Evolutionary conservation across 495 filamentous ascomycete genomes (phyloP).

Genomic region (Neurospora sp.): DNA sequence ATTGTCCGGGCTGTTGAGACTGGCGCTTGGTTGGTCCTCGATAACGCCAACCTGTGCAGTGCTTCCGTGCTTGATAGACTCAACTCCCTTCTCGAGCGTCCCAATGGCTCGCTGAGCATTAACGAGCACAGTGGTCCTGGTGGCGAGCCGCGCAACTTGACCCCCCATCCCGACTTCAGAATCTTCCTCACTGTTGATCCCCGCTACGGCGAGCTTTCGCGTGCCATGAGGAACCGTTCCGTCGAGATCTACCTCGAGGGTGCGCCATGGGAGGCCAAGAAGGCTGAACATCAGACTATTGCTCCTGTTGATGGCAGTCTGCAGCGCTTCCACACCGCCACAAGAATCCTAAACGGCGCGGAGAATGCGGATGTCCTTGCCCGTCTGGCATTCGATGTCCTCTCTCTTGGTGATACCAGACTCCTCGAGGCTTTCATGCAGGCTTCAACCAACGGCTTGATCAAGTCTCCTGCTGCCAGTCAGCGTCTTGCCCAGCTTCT

Average conservation of each 20-base stretch:
- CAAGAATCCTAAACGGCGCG: slow-evolving; percentile 7
- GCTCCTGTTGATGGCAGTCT: slow-evolving; percentile 34
- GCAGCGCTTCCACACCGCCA: slow-evolving; percentile 24
- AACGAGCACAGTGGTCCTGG: slow-evolving; percentile 81
- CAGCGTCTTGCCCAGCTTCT: slow-evolving; percentile 9
- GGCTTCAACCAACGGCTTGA: slow-evolving; percentile 6
- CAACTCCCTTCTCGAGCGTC: slow-evolving; percentile 82
- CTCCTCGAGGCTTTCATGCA: slow-evolving; percentile 20
- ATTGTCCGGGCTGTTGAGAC: slow-evolving; percentile 77
- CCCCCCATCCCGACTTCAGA: slow-evolving; percentile 77
- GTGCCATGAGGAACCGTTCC: slow-evolving; percentile 93
- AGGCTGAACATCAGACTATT: slow-evolving; percentile 16
- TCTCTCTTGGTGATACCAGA: slow-evolving; percentile 27
- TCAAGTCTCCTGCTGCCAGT: slow-evolving; percentile 10
- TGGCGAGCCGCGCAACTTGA: slow-evolving; percentile 70
- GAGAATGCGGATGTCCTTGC: slow-evolving; percentile 12
- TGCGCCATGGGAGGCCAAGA: slow-evolving; percentile 6
- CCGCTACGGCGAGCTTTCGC: slow-evolving; percentile 82
- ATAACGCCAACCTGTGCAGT: slow-evolving; percentile 94
- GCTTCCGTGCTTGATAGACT: slow-evolving; percentile 88
- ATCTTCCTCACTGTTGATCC: slow-evolving; percentile 94
- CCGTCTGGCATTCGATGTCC: slow-evolving; percentile 22
- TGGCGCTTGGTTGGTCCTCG: slow-evolving; percentile 87
- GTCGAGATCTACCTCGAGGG: slow-evolving; percentile 73
- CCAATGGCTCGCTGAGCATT: slow-evolving; percentile 75